Base-by-base conservation (phyloP, 495 filamentous ascomycete genomes). In the Aspergillus mulundensis region DNA sequence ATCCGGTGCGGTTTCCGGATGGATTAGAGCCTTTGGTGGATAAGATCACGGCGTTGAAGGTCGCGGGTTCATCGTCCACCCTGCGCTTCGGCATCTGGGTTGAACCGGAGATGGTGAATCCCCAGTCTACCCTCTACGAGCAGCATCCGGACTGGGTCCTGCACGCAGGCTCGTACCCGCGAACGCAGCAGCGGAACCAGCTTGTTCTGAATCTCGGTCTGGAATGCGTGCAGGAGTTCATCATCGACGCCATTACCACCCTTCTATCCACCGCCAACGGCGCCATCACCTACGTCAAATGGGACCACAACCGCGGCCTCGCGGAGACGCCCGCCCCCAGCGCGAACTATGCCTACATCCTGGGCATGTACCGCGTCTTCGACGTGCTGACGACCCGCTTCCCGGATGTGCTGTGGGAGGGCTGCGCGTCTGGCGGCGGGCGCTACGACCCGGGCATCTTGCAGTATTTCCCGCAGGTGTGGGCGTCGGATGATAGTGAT, bases 81-180 rank as follows among this genome's bases (percentile, higher is more conserved):
- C 59, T 84, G 45, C 67, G 70, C 39, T 82, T 84, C 44, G 81
- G 81, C 10, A 69, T 84, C 18, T 84, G 80, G 80, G 64, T 84
- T 2, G 81, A 84, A 58, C 81, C 79, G 0, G 80, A 84, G 50
- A 84, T 84, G 80, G 77, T 84, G 49, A 82, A 79, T 38, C 78
- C 79, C 0, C 71, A 78, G 25, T 82, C 80, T 2, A 71, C 64
- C 40, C 71, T 84, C 3, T 84, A 82, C 59, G 54, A 69, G 8
- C 59, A 73, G 38, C 81, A 84, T 56, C 81, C 81, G 0, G 77
- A 82, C 48, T 84, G 81, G 81, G 76, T 66, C 1, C 61, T 84
- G 32, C 77, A 82, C 47, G 75, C 76, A 5, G 79, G 77, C 7
- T 36, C 47, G 0, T 79, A 84, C 53, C 75, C 78, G 1, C 77